These are phyloP conservation scores for Edaphochlamys debaryana DNA, from an alignment of 139 green algal species.

Conservation along the genomic window DNA sequence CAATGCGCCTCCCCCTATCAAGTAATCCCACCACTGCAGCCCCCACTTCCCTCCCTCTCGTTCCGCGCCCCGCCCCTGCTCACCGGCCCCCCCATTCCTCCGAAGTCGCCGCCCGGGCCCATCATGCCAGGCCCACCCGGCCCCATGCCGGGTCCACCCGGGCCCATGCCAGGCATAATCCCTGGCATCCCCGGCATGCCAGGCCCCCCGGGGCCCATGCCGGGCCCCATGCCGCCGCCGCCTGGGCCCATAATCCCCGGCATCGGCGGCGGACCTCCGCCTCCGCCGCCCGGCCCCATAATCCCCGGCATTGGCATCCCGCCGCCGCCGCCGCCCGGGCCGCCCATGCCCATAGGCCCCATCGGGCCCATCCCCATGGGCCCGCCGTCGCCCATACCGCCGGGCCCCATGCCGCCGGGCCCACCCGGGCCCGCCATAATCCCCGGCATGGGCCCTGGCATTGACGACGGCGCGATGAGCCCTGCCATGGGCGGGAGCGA, in stretches of 20 bases:
- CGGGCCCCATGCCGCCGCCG: too few species aligned
- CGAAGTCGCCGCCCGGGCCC: too few species aligned
- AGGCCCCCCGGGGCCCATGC: too few species aligned
- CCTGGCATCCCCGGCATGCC: too few species aligned
- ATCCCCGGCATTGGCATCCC: too few species aligned
- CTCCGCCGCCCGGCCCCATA: background rate
- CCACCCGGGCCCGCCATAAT: constrained; percentile 3
- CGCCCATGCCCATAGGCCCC: too few species aligned
- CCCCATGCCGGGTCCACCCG: too few species aligned
- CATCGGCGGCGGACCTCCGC: background rate
- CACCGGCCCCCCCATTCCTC: background rate
- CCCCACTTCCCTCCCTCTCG: background rate
- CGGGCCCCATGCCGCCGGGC: background rate
- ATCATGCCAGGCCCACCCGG: too few species aligned
- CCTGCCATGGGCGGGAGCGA: constrained; percentile 20
- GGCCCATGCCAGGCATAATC: too few species aligned
- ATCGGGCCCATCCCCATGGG: background rate
- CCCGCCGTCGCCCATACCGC: background rate
- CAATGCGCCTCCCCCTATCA: too few species aligned
- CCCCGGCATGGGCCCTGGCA: constrained; percentile 1
- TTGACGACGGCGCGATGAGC: background rate
- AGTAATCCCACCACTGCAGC: too few species aligned
- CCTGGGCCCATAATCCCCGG: constrained; percentile 11
- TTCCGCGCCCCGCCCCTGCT: background rate
- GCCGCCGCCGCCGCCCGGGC: background rate